phyloP scores from a whole-genome alignment of 139 green algal species.

The Prasinococcaceae sp. region DNA sequence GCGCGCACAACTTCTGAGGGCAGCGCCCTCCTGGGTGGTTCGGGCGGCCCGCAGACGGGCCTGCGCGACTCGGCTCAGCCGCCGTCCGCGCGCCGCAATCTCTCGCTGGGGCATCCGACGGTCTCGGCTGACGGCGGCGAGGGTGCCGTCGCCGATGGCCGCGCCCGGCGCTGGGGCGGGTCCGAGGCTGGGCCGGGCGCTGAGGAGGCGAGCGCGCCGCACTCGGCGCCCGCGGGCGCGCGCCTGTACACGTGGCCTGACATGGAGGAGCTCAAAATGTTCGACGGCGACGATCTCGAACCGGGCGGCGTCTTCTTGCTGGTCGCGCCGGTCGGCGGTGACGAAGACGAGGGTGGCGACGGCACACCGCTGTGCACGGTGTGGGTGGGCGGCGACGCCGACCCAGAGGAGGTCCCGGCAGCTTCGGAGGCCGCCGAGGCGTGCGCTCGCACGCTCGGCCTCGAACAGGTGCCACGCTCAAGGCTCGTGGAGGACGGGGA shows the following conservation, averaged over 20 bases:
- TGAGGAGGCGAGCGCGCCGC: background rate
- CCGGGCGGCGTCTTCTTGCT: background rate
- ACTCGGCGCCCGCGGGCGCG: background rate
- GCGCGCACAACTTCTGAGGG: no score
- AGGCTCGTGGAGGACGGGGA: no score
- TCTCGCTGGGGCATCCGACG: background rate
- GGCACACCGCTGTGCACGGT: background rate
- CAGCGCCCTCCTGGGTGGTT: no score
- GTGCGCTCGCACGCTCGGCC: no score
- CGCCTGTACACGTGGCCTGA: background rate
- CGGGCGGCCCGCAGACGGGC: no score
- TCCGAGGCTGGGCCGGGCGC: background rate
- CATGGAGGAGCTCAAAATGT: background rate
- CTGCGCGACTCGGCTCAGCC: no score
- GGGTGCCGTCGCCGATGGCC: background rate
- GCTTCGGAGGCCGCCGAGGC: background rate
- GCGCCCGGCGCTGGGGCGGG: background rate
- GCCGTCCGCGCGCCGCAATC: background rate
- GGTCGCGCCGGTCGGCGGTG: no score
- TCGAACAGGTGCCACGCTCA: no score
- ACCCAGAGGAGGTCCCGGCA: background rate
- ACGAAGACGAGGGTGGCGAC: no score
- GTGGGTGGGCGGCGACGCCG: background rate
- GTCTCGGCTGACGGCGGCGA: background rate
- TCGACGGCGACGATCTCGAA: constrained; percentile 4